Conservation (phyloP, 768 basidiomycete species). For the Rhodotorula kratochvilovae region DNA sequence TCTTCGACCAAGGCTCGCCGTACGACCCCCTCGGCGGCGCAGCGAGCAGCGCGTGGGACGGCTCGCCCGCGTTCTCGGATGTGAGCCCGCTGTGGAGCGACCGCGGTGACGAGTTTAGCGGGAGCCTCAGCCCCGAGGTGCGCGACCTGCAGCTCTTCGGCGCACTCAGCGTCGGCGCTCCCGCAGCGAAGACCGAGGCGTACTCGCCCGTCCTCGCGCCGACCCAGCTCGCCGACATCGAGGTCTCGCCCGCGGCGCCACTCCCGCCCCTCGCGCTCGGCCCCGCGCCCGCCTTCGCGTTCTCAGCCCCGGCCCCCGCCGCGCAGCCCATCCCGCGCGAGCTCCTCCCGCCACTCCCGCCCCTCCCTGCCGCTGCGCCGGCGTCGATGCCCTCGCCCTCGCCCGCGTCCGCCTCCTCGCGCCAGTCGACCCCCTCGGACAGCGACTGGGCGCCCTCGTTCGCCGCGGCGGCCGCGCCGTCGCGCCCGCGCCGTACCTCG, state of each 20-base stretch:
- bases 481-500: neutral
- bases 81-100: neutral
- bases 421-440: too few relatives aligned
- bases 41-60: neutral
- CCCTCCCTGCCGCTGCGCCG: too few relatives aligned
- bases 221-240: neutral
- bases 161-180: neutral
- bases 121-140: neutral
- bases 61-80: neutral
- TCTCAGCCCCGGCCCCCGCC: neutral
- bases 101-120: too few relatives aligned
- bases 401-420: too few relatives aligned
- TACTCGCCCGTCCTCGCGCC: neutral
- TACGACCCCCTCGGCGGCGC: neutral
- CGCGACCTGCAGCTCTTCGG: neutral
- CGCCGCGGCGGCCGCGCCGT: neutral
- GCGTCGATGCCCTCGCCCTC: neutral
- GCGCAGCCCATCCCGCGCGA: neutral
- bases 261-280: neutral
- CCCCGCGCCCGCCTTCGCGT: neutral
- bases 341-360: neutral
- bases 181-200: fast-evolving
- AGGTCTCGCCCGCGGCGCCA: neutral
- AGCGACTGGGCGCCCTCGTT: too few relatives aligned
- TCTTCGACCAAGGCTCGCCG: neutral